These are phyloP conservation scores for Leccinellum rugosiceps DNA, from an alignment of 768 basidiomycete species.

Conservation along the genomic window DNA sequence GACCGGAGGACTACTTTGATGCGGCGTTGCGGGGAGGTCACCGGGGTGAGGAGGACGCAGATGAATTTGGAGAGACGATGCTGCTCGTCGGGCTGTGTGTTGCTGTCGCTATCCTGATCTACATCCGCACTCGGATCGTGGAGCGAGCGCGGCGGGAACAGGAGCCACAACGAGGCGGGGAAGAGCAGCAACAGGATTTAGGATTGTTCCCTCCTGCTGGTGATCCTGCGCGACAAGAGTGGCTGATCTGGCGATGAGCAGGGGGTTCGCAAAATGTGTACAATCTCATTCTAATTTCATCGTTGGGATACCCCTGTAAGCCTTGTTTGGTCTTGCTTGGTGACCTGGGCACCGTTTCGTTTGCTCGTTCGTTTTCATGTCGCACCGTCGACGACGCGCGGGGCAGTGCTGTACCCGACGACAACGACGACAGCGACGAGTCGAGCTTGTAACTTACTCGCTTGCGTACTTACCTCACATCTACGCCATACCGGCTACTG, in stretches of 20 bases:
- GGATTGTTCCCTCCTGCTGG: slow-evolving; percentile 62
- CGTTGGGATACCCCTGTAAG: too few relatives aligned
- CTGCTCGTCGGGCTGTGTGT: slow-evolving; percentile 71
- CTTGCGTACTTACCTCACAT: not conserved
- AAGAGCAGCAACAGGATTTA: slow-evolving; percentile 25
- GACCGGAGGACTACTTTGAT: slow-evolving; percentile 82
- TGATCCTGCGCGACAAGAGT: slow-evolving; percentile 63
- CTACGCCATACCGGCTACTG: too few relatives aligned
- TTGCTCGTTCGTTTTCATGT: slow-evolving; percentile 1
- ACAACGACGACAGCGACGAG: slow-evolving; percentile 9
- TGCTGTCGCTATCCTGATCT: slow-evolving; percentile 70
- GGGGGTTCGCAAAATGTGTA: not conserved
- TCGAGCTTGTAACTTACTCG: not conserved
- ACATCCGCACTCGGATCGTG: slow-evolving; percentile 74
- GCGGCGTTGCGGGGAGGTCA: slow-evolving; percentile 56
- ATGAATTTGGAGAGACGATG: slow-evolving; percentile 80
- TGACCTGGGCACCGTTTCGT: slow-evolving; percentile 1
- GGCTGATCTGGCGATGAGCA: slow-evolving; percentile 51
- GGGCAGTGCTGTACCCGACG: not conserved
- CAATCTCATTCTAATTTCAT: not conserved
- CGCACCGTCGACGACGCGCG: slow-evolving; percentile 3
- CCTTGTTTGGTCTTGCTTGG: slow-evolving; percentile 27
- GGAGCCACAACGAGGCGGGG: slow-evolving; percentile 39
- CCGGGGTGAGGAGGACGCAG: slow-evolving; percentile 58
- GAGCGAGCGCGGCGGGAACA: slow-evolving; percentile 69